Base-by-base conservation (phyloP, 163 green algal genomes). In the Trebouxiophyceae sp. region DNA sequence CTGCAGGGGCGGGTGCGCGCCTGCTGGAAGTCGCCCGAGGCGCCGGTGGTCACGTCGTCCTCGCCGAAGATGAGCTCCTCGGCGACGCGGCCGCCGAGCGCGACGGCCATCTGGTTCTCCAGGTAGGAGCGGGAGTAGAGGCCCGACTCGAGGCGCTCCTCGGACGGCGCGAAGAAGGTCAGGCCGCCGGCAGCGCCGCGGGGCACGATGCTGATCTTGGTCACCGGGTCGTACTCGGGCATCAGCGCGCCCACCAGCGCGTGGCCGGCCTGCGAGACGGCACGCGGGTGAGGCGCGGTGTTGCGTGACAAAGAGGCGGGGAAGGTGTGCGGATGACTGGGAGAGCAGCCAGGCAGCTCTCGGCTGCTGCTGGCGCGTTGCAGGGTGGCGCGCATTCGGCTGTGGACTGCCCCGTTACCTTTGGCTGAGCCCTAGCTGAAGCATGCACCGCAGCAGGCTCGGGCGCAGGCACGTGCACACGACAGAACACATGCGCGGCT, bases 11-110 rank as follows among this genome's bases (percentile, higher is more conserved):
- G 60, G 34, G 27, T 3, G 1, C 58, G 39, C 55, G 68, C 84
- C 83, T 97, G 90, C 86, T 93, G 83, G 87, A 97, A 97, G 71
- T 98, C 92, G 45, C 77, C 72, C 0, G 72, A 85, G 29, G 86
- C 88, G 64, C 93, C 93, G 4, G 95, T 99, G 57, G 95, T 99
- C 57, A 99, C 95, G 66, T 97, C 84, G 39, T 99, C 84, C 63
- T 90, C 81, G n/a, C 94, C 94, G 62, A 97, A 98, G 71, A 99
- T 99, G 4, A 99, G 77, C 87, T 99, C 95, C 87, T 99, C 95
- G 16, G 95, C 95, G 56, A 99, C 90, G 44, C 95, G 91, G 33
- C 95, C 95, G 47, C 94, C 95, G 68, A 99, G 78, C 1, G 93
- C 92, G 32, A 98, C 94, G 23, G 88, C 83, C 93, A 99, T 97